Evolutionary conservation across 2,329 filamentous ascomycete genomes (phyloP).

Genomic region (Colletotrichum sp.): DNA sequence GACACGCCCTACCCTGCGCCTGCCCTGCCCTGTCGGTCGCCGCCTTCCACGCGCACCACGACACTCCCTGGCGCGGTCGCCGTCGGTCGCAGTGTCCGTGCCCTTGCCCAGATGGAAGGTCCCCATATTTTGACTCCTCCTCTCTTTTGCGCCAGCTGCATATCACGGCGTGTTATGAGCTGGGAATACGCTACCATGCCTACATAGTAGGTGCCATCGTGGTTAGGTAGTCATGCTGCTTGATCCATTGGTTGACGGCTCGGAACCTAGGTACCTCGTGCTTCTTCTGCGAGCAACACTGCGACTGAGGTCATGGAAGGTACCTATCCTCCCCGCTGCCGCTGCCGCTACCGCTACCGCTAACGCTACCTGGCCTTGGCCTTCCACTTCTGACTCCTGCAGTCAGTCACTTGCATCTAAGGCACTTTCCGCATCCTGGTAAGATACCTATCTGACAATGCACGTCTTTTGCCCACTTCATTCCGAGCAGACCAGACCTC

Average conservation of each 20-base stretch:
- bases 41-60: not conserved
- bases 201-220: not conserved
- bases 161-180: not conserved
- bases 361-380: too few relatives aligned
- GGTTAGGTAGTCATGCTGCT: not conserved
- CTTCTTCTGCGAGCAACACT: not conserved
- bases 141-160: not conserved
- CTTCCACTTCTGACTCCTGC: not conserved
- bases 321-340: not conserved
- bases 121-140: not conserved
- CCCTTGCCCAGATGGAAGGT: not conserved
- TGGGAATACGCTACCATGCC: not conserved
- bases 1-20: not conserved
- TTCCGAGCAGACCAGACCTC: not conserved
- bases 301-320: not conserved
- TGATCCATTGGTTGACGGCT: not conserved
- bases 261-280: not conserved
- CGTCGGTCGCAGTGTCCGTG: not conserved
- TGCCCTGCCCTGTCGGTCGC: not conserved
- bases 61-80: not conserved
- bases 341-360: too few relatives aligned
- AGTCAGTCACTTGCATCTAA: not conserved
- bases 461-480: not conserved
- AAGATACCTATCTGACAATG: not conserved
- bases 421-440: not conserved